A percentile compares a stretch with the other conserved stretches of the same genome.
Conservation (phyloP, 2,329 filamentous ascomycete species). For the Nigrospora osmanthi region DNA sequence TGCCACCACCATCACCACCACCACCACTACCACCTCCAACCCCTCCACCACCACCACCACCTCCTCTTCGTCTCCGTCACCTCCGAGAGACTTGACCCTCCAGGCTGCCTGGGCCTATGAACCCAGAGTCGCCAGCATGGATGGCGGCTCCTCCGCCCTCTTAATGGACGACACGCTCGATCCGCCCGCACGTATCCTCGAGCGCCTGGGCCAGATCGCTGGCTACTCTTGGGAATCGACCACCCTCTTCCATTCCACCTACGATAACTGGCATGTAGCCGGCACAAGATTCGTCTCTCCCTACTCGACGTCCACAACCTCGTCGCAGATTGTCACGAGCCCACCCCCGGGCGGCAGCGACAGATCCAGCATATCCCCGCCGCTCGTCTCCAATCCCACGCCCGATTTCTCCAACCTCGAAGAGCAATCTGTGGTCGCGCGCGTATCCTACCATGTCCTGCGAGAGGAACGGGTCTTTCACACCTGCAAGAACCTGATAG, state of each 20-base stretch:
- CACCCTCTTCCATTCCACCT: conserved; percentile 57
- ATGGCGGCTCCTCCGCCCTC: conserved; percentile 37
- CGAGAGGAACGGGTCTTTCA: conserved; percentile 84
- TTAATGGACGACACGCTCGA: conserved; percentile 48
- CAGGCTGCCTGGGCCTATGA: not conserved
- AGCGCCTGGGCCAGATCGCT: conserved; percentile 63
- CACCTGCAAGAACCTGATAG: conserved; percentile 65
- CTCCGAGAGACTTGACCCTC: no score
- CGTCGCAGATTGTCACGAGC: conserved; percentile 34
- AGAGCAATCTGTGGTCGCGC: conserved; percentile 62
- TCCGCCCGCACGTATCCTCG: conserved; percentile 61
- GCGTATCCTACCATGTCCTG: conserved; percentile 73
- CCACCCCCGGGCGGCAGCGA: conserved; percentile 32
- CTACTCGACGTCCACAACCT: conserved; percentile 37
- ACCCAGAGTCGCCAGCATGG: not conserved
- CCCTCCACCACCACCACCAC: no score
- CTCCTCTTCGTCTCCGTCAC: no score
- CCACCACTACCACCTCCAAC: no score
- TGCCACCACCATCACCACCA: no score
- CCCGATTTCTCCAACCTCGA: conserved; percentile 48
- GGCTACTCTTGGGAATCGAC: conserved; percentile 67
- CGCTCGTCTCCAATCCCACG: conserved; percentile 23
- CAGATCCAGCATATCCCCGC: conserved; percentile 26
- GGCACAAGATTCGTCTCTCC: conserved; percentile 52
- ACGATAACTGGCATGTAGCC: conserved; percentile 81